Conservation (phyloP, 208 protist species). For the Leishmania braziliensis region DNA sequence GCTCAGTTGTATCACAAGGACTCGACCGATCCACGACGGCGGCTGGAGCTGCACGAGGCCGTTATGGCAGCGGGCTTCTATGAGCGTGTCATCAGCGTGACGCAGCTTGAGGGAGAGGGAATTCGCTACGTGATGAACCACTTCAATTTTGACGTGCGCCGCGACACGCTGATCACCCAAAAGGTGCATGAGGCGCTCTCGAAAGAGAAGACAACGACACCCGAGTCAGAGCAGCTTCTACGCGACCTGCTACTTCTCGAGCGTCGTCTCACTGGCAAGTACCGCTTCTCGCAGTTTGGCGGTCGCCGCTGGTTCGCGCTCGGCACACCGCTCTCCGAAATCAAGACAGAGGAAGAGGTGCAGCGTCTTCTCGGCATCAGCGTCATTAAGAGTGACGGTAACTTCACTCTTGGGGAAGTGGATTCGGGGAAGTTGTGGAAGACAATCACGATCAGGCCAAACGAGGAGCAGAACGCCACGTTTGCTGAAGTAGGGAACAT, state of each 20-base stretch:
- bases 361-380: conserved; percentile 70
- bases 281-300: conserved; percentile 71
- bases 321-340: conserved; percentile 72
- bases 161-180: conserved; percentile 77
- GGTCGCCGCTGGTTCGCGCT: conserved; percentile 83
- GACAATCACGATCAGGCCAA: conserved; percentile 57
- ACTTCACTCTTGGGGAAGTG: conserved; percentile 48
- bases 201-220: conserved; percentile 47
- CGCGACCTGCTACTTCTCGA: conserved; percentile 80
- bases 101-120: conserved; percentile 70
- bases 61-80: conserved; percentile 92
- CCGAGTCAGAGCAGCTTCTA: conserved; percentile 80
- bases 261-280: conserved; percentile 74
- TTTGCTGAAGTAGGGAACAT: conserved; percentile 65
- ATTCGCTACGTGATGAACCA: conserved; percentile 87
- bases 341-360: conserved; percentile 79
- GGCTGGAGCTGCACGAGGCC: conserved; percentile 84
- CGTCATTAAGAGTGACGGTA: conserved; percentile 70
- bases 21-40: conserved; percentile 55
- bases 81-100: conserved; percentile 56
- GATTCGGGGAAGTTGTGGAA: conserved; percentile 83
- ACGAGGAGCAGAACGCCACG: conserved; percentile 43
- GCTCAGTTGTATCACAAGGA: conserved; percentile 66
- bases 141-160: conserved; percentile 91
- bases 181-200: conserved; percentile 67